Evolutionary conservation across 2,329 filamentous ascomycete genomes (phyloP), one percentile per base, ranked within the genome.

Genomic region (Simplicillium sp.): DNA sequence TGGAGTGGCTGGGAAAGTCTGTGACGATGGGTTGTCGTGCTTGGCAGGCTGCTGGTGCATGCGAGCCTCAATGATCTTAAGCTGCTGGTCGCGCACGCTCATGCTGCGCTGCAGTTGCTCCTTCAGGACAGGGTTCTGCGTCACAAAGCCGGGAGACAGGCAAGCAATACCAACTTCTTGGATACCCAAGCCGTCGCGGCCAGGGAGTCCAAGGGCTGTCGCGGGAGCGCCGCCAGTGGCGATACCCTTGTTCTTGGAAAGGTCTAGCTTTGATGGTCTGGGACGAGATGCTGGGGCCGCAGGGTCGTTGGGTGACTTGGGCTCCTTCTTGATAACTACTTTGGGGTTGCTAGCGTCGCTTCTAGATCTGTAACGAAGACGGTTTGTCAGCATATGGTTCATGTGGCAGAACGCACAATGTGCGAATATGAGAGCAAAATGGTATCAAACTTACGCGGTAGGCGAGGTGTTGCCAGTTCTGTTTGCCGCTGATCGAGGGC

Each of bases 261-360:
- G 73, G 59, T 92, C 85, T 43, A 94, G 73, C 55, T 79, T 82
- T 54, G 83, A 77, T 12, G 86, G 86, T 44, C 86, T 76, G 54
- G 87, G 86, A 39, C 85, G 77, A 9, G 20, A 25, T 25, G 20
- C 20, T 5, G 20, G 20, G 20, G 20, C 6, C 20, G 20, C 20
- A 25, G 20, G 6, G 40, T 83, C 76, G 44, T 79, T 76, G 40
- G 90, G 90, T 36, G 90, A 96, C 34, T 84, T 78, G 29, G 89
- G 89, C 62, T 98, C 92, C 65, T 96, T 96, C 72, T 97, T 97
- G 44, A 98, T 89, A 48, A 94, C 75, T 47, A 96, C 94, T 66
- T 87, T 89, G 33, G 86, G 85, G 20, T 64, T 61, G 36, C 65
- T 71, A 60, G 60, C 66, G 63, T 59, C 73, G 69, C 64, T 70